Evolutionary conservation across 2,329 filamentous ascomycete genomes (phyloP).

Genomic region (Colletotrichum nymphaeae): DNA sequence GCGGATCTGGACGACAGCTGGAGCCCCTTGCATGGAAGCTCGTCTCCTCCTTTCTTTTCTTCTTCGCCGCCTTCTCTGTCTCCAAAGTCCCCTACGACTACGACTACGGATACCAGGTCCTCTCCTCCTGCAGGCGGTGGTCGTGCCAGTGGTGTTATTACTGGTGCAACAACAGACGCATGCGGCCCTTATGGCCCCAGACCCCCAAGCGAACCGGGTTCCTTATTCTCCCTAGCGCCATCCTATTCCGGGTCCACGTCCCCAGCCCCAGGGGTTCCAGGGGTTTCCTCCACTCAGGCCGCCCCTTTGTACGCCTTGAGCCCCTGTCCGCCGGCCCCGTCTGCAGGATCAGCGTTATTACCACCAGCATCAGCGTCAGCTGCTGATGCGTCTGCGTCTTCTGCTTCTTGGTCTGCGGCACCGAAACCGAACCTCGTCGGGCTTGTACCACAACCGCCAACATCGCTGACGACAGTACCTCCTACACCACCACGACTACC

Average conservation of each 20-base stretch:
- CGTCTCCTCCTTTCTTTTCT: slow-evolving; percentile 6
- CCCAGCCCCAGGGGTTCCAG: slow-evolving; percentile 32
- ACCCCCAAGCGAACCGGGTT: slow-evolving; percentile 30
- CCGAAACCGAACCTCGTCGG: background rate
- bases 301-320: slow-evolving; percentile 8
- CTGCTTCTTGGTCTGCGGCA: background rate
- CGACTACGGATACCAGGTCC: background rate
- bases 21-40: slow-evolving; percentile 29
- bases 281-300: slow-evolving; percentile 30
- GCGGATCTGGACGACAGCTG: slow-evolving; percentile 3
- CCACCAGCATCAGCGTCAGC: slow-evolving; percentile 22
- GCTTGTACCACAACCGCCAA: background rate
- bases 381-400: slow-evolving; percentile 19
- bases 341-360: slow-evolving; percentile 36
- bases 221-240: slow-evolving; percentile 32
- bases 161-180: background rate
- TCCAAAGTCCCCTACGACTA: background rate
- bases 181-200: slow-evolving; percentile 9
- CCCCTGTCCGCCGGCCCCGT: slow-evolving; percentile 21
- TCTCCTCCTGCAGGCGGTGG: background rate
- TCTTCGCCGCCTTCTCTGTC: slow-evolving; percentile 6
- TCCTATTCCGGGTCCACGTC: slow-evolving; percentile 30
- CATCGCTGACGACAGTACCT: background rate
- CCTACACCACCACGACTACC: background rate
- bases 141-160: background rate